phyloP scores from a whole-genome alignment of 2,329 filamentous ascomycete genomes.

The Penicillium capsulatum region DNA sequence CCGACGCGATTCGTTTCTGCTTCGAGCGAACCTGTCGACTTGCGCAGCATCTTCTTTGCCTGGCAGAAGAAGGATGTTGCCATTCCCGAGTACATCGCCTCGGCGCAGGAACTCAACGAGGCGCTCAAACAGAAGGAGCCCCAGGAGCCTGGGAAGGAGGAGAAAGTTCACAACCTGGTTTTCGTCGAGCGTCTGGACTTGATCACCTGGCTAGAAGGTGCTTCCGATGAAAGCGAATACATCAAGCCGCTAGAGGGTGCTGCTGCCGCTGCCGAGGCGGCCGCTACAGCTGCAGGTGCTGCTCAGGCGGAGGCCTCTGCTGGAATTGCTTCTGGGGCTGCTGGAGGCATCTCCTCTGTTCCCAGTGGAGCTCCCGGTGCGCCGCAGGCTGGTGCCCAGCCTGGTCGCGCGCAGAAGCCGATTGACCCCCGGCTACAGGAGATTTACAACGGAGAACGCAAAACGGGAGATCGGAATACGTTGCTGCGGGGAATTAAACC shows the following conservation, averaged over 20 bases:
- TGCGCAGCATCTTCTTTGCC: constrained; percentile 93
- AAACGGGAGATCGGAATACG: constrained; percentile 88
- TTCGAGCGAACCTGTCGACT: constrained; percentile 65
- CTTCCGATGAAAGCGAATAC: constrained; percentile 84
- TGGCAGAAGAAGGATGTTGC: constrained; percentile 90
- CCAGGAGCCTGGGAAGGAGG: constrained; percentile 33
- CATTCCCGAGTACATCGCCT: constrained; percentile 86
- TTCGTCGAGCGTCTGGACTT: constrained; percentile 91
- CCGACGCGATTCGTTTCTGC: constrained; percentile 85
- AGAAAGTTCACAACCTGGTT: constrained; percentile 77
- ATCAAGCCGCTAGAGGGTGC: constrained; percentile 76
- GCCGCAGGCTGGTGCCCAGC: constrained; percentile 23
- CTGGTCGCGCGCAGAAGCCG: constrained; percentile 56
- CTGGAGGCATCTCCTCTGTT: constrained; percentile 40
- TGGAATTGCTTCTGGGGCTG: constrained; percentile 49
- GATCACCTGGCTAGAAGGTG: constrained; percentile 88
- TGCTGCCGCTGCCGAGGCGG: constrained; percentile 42
- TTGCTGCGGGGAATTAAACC: constrained; percentile 82
- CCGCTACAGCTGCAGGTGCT: constrained; percentile 39
- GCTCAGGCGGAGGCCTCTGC: constrained; percentile 44
- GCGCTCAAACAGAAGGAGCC: constrained; percentile 53
- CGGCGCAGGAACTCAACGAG: constrained; percentile 74
- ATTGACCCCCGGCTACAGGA: constrained; percentile 78
- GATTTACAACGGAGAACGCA: constrained; percentile 87
- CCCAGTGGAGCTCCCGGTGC: constrained; percentile 44